Percentiles rank a stretch among this genome's conserved stretches.
phyloP scores from a whole-genome alignment of 1,284 basidiomycete genomes.

The Trichosporon sp. region DNA sequence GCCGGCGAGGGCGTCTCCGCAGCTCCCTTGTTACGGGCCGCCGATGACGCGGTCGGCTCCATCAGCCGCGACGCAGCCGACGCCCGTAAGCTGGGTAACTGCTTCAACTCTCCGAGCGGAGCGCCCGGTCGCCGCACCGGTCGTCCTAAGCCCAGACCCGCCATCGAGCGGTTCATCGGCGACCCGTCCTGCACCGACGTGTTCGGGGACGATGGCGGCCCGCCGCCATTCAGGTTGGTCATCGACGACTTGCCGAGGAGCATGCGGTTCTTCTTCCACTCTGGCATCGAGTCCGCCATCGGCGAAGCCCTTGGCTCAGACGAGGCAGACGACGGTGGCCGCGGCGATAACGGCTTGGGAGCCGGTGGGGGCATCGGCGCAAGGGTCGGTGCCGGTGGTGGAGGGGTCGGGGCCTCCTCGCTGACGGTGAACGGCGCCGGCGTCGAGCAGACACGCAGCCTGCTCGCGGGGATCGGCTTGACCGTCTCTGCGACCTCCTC shows the following conservation, averaged over 20 bases:
- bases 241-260: slow-evolving; percentile 19
- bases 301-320: not conserved
- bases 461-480: slow-evolving; percentile 1
- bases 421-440: slow-evolving; percentile 6
- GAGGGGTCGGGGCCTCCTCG: not conserved
- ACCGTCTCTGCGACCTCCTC: slow-evolving; percentile 13
- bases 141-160: slow-evolving; percentile 7
- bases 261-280: slow-evolving; percentile 28
- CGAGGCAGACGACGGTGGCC: not conserved
- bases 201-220: not conserved
- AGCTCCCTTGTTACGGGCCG: slow-evolving; percentile 9
- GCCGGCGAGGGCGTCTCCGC: slow-evolving; percentile 4
- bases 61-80: slow-evolving; percentile 12
- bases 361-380: not conserved
- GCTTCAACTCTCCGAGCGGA: slow-evolving; percentile 13
- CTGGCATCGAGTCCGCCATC: slow-evolving; percentile 13
- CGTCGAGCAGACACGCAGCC: not conserved
- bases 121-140: slow-evolving; percentile 7
- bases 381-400: not conserved
- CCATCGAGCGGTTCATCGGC: not conserved
- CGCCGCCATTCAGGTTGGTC: not conserved
- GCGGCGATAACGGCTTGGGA: not conserved
- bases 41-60: slow-evolving; percentile 19
- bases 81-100: slow-evolving; percentile 11
- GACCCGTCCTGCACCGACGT: not conserved